These are phyloP conservation scores for Exsudoporus floridanus DNA, from an alignment of 1,284 basidiomycete species.

Conservation along the genomic window DNA sequence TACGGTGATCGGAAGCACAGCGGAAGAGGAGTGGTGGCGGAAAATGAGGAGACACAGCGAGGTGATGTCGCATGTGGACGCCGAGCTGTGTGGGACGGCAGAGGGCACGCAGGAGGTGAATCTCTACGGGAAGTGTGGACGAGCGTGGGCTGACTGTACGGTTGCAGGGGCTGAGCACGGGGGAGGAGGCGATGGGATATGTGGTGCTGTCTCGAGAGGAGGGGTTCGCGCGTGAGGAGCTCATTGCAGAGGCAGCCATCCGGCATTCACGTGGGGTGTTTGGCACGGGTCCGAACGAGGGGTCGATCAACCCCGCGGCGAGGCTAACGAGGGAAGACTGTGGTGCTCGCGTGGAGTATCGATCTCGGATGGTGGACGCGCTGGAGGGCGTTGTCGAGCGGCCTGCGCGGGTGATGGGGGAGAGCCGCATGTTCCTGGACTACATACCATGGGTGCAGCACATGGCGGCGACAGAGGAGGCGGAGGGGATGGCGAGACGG, in stretches of 20 bases:
- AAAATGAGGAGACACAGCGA: constrained; percentile 40
- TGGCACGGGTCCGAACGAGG: constrained; percentile 31
- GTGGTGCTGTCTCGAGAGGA: constrained; percentile 43
- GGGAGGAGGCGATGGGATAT: constrained; percentile 64
- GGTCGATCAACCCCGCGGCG: constrained; percentile 35
- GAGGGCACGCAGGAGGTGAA: constrained; percentile 47
- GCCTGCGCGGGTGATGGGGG: constrained; percentile 37
- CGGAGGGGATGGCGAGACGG: constrained; percentile 36
- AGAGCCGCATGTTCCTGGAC: constrained; percentile 55
- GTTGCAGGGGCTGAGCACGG: constrained; percentile 39
- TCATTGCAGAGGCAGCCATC: constrained; percentile 48
- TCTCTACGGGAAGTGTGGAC: constrained; percentile 1
- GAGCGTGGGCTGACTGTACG: constrained; percentile 9
- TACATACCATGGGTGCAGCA: constrained; percentile 68
- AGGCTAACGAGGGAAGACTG: constrained; percentile 35
- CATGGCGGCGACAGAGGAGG: constrained; percentile 51
- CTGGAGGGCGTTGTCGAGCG: constrained; percentile 37
- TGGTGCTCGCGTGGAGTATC: constrained; percentile 46
- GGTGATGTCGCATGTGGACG: constrained; percentile 55
- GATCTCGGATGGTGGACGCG: constrained; percentile 43
- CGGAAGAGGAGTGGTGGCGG: constrained; percentile 29
- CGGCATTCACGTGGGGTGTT: constrained; percentile 44
- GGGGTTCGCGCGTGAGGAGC: constrained; percentile 39
- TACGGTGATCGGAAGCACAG: constrained; percentile 12
- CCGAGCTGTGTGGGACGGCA: constrained; percentile 43